phyloP scores from a whole-genome alignment of 164 flowering plant species.

The grape (Vitis vinifera) region ASM3070453v1 NC_081820.1:20541501-20542000 shows the following conservation, averaged over 20 bases:
- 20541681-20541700: neutral
- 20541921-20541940: too few species aligned
- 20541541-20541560: constrained; percentile 74
- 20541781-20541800: too few species aligned
- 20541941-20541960: too few species aligned
- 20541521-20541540: constrained; percentile 70
- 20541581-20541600: constrained; percentile 95
- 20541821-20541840: too few species aligned
- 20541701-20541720: neutral
- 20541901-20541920: too few species aligned
- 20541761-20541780: too few species aligned
- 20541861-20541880: too few species aligned
- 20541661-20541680: neutral
- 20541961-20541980: too few species aligned
- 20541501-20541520: constrained; percentile 72
- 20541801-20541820: too few species aligned
- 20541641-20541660: neutral
- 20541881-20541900: too few species aligned
- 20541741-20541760: neutral
- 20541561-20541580: constrained; percentile 81
- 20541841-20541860: too few species aligned
- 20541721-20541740: neutral
- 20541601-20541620: constrained; percentile 84
- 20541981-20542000: too few species aligned
- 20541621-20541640: constrained; percentile 3